These are phyloP conservation scores for Helicocarpus griseus DNA, from an alignment of 2,329 filamentous ascomycete species.

Conservation along the genomic window DNA sequence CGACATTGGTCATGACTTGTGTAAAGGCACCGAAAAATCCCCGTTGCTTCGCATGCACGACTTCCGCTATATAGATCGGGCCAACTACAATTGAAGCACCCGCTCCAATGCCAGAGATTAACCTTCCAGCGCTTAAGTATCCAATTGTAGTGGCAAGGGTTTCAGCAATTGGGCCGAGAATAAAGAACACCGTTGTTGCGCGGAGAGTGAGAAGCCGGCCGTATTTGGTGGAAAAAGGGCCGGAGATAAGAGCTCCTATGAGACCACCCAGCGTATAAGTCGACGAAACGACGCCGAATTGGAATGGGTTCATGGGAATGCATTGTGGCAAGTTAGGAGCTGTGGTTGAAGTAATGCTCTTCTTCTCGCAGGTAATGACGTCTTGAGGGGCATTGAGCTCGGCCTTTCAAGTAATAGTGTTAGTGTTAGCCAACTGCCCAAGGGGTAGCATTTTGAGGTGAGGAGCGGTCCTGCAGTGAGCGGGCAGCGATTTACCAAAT, in stretches of 20 bases:
- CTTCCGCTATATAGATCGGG: conserved; percentile 87
- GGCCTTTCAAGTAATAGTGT: too few relatives aligned
- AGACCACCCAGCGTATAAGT: conserved; percentile 87
- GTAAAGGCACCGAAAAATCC: conserved; percentile 76
- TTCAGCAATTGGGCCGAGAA: conserved; percentile 65
- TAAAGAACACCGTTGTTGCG: conserved; percentile 65
- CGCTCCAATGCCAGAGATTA: conserved; percentile 73
- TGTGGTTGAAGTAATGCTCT: conserved; percentile 33
- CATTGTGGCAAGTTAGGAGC: conserved; percentile 51
- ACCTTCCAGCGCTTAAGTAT: conserved; percentile 61
- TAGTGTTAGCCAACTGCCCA: too few relatives aligned
- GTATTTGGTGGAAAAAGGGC: conserved; percentile 65
- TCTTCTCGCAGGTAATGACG: conserved; percentile 75
- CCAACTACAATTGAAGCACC: conserved; percentile 88
- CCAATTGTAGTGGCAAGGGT: conserved; percentile 59
- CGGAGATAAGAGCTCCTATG: conserved; percentile 68
- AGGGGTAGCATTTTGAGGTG: neutral
- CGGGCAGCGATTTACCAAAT: conserved; percentile 53
- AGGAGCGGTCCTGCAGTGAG: neutral
- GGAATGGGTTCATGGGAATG: conserved; percentile 72
- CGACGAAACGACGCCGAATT: conserved; percentile 80
- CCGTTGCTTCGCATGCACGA: conserved; percentile 63
- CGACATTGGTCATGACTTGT: conserved; percentile 86
- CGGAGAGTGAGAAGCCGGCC: conserved; percentile 71
- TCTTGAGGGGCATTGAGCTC: conserved; percentile 93